Base-by-base conservation (phyloP, 163 green algal species). In the Chlorella variabilis region DNA sequence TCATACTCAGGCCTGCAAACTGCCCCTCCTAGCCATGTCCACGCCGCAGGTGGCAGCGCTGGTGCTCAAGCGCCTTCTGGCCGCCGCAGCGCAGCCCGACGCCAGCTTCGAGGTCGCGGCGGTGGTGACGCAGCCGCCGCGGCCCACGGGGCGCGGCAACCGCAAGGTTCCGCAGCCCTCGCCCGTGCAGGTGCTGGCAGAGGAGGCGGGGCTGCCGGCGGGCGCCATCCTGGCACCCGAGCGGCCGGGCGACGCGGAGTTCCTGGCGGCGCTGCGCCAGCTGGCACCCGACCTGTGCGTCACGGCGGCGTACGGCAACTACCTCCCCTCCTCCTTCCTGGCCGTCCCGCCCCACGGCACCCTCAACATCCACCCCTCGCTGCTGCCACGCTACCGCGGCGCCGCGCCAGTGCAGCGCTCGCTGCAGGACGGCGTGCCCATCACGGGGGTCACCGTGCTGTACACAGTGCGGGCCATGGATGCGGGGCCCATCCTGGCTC, bases 301-400 rank as follows among this genome's bases (percentile, higher is more conserved):
- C 8, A 99, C 97, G 1, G 97, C 96, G 3, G 97, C 97, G 0
- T 86, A 99, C 77, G 97, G 97, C 80, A 98, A 98, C 89, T 96
- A 99, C 81, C 90, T 99, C 41, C 97, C 97, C 1, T 68, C 91
- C 48, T 63, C 70, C 7, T 98, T 99, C 88, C 91, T 99, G 34
- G 84, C 91, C 71, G 95, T 98, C 17, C 97, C 97, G 0, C 78
- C 62, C 9, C 85, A 89, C 41, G 96, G 97, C 56, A 98, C 94
- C 0, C 91, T 99, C 58, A 99, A 99, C 92, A 96, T 99, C 76
- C 97, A 99, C 88, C 97, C 97, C n/a, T 96, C 87, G 79, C 91
- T 99, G 51, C 92, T 99, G 82, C 97, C 97, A 1, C 81, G 85
- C 41, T 99, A 96, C 81, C 91, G 97, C 20, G 97, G 97, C 4